Conservation (phyloP, 345 rosid species). For the Citrus hindsii region DNA sequence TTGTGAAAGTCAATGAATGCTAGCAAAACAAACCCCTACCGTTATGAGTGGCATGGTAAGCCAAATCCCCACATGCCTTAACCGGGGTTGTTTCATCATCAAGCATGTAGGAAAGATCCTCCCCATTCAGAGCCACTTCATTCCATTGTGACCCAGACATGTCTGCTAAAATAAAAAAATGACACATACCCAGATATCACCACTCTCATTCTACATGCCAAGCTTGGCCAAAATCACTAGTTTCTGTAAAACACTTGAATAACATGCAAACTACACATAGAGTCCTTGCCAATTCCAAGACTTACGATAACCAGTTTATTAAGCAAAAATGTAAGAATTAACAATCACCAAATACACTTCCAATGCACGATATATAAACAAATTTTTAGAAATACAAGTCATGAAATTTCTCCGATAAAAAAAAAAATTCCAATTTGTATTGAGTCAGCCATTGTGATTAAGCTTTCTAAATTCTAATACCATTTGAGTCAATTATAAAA, state of each 20-base stretch:
- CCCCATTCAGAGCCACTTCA: constrained; percentile 65
- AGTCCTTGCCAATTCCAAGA: constrained; percentile 38
- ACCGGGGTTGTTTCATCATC: constrained; percentile 86
- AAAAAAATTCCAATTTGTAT: too few relatives aligned
- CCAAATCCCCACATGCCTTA: constrained; percentile 78
- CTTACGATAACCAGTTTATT: constrained; percentile 25
- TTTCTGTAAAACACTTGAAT: not conserved
- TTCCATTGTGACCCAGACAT: constrained; percentile 36
- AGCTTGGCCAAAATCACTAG: not conserved
- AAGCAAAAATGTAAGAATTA: not conserved
- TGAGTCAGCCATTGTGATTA: too few relatives aligned
- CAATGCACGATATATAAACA: not conserved
- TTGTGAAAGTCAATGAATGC: not conserved
- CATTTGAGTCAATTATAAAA: too few relatives aligned
- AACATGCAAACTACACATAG: not conserved
- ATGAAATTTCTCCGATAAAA: not conserved
- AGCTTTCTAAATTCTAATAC: too few relatives aligned
- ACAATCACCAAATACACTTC: not conserved
- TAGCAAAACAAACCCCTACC: constrained; percentile 27
- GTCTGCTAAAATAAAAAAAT: constrained; percentile 19
- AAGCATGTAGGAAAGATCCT: constrained; percentile 78
- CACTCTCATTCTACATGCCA: not conserved
- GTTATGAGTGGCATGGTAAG: constrained; percentile 43
- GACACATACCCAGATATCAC: not conserved
- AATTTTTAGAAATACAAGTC: not conserved